A percentile compares a stretch with the other conserved stretches of the same genome.
phyloP scores from a whole-genome alignment of 2,329 filamentous ascomycete genomes.

The Diaporthe sp. region DNA sequence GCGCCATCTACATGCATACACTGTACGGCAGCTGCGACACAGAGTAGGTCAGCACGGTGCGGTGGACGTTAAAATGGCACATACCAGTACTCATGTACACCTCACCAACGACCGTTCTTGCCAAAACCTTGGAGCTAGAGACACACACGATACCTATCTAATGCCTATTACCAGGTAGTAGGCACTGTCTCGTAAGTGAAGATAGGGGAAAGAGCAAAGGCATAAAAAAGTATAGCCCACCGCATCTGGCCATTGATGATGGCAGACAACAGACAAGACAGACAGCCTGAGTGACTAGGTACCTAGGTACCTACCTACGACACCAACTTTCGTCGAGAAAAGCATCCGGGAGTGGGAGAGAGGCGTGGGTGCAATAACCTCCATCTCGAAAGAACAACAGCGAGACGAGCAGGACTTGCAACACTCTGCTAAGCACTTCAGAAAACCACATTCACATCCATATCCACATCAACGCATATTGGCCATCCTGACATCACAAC shows the following conservation, averaged over 20 bases:
- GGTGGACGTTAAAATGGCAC: background rate
- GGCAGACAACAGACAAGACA: background rate
- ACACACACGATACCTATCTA: background rate
- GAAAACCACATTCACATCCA: background rate
- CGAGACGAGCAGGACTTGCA: background rate
- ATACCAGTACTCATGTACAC: background rate
- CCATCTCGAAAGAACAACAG: background rate
- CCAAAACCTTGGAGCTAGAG: background rate
- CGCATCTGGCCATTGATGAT: background rate
- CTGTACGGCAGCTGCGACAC: background rate
- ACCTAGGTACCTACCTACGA: background rate
- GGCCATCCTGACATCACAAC: slow-evolving; percentile 3
- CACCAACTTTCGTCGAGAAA: background rate
- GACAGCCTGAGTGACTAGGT: background rate
- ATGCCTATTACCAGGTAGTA: background rate
- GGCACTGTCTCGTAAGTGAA: background rate
- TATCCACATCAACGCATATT: background rate
- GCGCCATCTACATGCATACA: background rate
- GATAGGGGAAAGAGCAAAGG: too few relatives aligned
- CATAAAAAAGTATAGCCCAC: background rate
- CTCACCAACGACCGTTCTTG: background rate
- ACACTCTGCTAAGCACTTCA: background rate
- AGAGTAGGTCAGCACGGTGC: background rate
- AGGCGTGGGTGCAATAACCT: background rate
- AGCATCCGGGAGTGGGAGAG: background rate